phyloP scores from a whole-genome alignment of 2,329 filamentous ascomycete genomes.

The Paraphaeosphaeria sporulosa region DNA sequence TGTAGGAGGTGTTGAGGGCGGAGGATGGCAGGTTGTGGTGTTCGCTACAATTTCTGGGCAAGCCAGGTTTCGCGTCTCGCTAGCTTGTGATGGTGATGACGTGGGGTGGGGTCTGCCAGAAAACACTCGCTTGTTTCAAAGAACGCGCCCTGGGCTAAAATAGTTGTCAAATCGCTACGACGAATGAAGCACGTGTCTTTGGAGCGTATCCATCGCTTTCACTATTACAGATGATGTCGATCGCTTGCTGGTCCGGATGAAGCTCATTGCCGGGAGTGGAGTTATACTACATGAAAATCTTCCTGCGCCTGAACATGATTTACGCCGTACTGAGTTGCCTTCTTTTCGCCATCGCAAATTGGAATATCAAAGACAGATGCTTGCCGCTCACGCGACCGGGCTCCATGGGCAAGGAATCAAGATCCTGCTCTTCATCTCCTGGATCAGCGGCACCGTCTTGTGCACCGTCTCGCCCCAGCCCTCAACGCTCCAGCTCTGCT shows the following conservation, averaged over 20 bases:
- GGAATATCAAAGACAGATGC: not conserved
- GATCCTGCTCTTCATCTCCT: constrained; percentile 94
- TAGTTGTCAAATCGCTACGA: not conserved
- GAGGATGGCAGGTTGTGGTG: constrained; percentile 20
- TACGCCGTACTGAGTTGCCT: not conserved
- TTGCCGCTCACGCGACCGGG: constrained; percentile 72
- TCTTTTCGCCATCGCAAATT: not conserved
- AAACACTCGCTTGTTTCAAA: constrained; percentile 6
- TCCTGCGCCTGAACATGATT: constrained; percentile 6
- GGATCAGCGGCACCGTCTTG: constrained; percentile 97
- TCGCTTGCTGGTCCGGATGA: not conserved
- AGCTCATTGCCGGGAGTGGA: constrained; percentile 1
- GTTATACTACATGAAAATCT: constrained; percentile 12
- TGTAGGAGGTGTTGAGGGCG: constrained; percentile 14
- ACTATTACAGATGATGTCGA: not conserved
- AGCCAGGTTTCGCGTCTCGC: constrained; percentile 24
- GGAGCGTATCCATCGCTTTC: not conserved
- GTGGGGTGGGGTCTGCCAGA: constrained; percentile 23
- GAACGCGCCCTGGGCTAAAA: not conserved
- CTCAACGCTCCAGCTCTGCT: constrained; percentile 94
- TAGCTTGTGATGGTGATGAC: constrained; percentile 44
- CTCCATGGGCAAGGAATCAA: constrained; percentile 97
- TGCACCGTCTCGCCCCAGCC: constrained; percentile 98
- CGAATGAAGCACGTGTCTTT: not conserved
- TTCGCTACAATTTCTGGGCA: constrained; percentile 14